These are phyloP conservation scores for Oidiodendron maius DNA, from an alignment of 495 filamentous ascomycete species.

Conservation along the genomic window DNA sequence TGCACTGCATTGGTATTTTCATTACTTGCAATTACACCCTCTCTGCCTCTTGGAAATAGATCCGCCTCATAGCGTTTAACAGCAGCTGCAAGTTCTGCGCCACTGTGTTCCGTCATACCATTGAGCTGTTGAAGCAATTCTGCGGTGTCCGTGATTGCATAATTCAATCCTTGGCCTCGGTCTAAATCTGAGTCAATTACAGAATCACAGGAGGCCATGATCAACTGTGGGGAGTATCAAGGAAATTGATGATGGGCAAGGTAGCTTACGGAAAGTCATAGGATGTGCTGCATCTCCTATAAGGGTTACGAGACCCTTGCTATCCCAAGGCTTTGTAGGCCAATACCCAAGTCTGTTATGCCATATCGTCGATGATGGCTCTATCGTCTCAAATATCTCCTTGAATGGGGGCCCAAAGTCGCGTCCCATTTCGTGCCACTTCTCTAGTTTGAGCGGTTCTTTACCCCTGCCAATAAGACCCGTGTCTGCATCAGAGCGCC, in stretches of 20 bases:
- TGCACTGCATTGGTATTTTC: conserved; percentile 31
- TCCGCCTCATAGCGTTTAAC: conserved; percentile 29
- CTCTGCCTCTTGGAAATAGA: conserved; percentile 25
- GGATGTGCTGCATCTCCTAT: conserved; percentile 53
- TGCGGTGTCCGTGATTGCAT: conserved; percentile 37
- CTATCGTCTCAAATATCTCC: conserved; percentile 16
- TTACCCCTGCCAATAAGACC: conserved; percentile 9
- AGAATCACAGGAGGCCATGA: no score
- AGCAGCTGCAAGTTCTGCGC: conserved; percentile 17
- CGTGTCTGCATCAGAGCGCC: conserved; percentile 10
- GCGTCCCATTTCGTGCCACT: no score
- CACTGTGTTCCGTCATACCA: conserved; percentile 18
- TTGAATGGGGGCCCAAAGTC: conserved; percentile 17
- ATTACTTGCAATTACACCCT: conserved; percentile 23
- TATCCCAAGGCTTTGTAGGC: conserved; percentile 32
- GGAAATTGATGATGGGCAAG: background rate
- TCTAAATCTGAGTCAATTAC: conserved; percentile 13
- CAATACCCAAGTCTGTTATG: conserved; percentile 21
- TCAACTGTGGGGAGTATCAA: background rate
- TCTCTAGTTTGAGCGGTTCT: conserved; percentile 6
- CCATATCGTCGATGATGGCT: conserved; percentile 13
- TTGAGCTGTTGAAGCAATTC: conserved; percentile 25
- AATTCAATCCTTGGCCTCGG: conserved; percentile 44
- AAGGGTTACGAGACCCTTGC: conserved; percentile 35
- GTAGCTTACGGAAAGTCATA: conserved; percentile 49